Percentiles rank a stretch among this genome's conserved stretches.
These are phyloP conservation scores for Coffea canephora DNA, from an alignment of 257 asterid species.

Conservation along the genomic window DNA sequence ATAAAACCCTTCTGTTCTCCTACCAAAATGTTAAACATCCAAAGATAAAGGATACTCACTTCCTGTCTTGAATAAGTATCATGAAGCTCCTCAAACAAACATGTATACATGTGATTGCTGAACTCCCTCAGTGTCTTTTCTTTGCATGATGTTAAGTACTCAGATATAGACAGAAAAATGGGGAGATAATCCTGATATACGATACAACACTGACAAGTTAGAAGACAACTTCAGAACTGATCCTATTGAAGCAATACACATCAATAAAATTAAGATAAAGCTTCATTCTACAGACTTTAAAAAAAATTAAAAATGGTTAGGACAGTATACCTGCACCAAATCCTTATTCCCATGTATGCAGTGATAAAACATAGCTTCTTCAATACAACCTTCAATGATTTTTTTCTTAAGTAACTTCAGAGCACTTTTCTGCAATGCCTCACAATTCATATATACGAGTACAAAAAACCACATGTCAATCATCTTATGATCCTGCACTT, in stretches of 20 bases:
- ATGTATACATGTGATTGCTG: constrained; percentile 65
- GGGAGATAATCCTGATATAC: constrained; percentile 63
- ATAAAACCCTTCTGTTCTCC: constrained; percentile 9
- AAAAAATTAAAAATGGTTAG: background rate
- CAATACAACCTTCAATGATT: constrained; percentile 67
- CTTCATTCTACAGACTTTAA: background rate
- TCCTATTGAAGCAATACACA: background rate
- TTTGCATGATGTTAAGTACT: constrained; percentile 73
- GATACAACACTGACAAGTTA: constrained; percentile 25
- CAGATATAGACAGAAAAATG: constrained; percentile 64
- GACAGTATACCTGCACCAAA: constrained; percentile 58
- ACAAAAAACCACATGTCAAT: constrained; percentile 77
- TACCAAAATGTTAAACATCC: background rate
- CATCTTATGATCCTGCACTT: constrained; percentile 64
- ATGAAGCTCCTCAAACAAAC: constrained; percentile 60
- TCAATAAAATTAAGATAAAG: background rate
- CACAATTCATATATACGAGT: constrained; percentile 56
- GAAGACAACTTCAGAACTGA: background rate
- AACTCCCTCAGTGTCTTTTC: constrained; percentile 62
- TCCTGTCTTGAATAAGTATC: constrained; percentile 79
- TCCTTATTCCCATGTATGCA: constrained; percentile 64
- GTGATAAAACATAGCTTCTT: constrained; percentile 62
- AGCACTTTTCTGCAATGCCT: constrained; percentile 64
- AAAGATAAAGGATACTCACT: constrained; percentile 43
- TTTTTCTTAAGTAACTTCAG: constrained; percentile 75